Base-by-base conservation (phyloP, 2,329 filamentous ascomycete species). In the Didymella keratinophila region DNA sequence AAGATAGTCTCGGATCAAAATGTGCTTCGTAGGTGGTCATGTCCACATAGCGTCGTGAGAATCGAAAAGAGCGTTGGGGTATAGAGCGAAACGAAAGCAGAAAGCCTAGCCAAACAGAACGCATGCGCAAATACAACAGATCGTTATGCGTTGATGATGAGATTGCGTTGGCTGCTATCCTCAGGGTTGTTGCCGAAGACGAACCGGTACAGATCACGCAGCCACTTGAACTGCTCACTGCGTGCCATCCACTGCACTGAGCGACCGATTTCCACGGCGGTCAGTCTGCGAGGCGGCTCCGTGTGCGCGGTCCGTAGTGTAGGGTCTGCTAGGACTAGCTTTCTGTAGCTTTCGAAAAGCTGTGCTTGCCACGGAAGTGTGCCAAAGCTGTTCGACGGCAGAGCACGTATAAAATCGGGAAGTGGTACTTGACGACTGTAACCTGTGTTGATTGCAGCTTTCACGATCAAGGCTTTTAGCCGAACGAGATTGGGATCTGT, bases 111-210 rank as follows among this genome's bases (percentile, higher is more conserved):
- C 56, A 47, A 51, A 55, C 45, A 51, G 32, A 37, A 39, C 21
- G 44, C 50, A 39, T 4, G 25, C 25, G 39, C 39, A 39, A 30
- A 47, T n/a, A 34, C 21, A 23, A 51, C 46, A 43, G 41, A 21
- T 43, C 51, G 25, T 67, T 68, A 77, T 21, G 73, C 74, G 55
- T 74, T 74, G 56, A 91, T 89, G 60, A 83, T 86, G 46, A 88
- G 81, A 56, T 90, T 89, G 63, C 89, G 82, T 52, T 82, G 80
- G 45, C 89, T 87, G 1, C 87, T 89, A 68, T 97, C 93, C 54
- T 97, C 92, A 16, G 92, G 78, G 46, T 89, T 86, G 71, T 94
- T 94, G 3, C 92, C 90, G 75, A 96, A 96, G 2, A 97, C 92
- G 39, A 94, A 83, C 52, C 86, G 85, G 79, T 91, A 97, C 14